A percentile compares a stretch with the other conserved stretches of the same genome.
These are phyloP conservation scores for Mycena albidolilacea DNA, from an alignment of 768 basidiomycete species.

Conservation along the genomic window DNA sequence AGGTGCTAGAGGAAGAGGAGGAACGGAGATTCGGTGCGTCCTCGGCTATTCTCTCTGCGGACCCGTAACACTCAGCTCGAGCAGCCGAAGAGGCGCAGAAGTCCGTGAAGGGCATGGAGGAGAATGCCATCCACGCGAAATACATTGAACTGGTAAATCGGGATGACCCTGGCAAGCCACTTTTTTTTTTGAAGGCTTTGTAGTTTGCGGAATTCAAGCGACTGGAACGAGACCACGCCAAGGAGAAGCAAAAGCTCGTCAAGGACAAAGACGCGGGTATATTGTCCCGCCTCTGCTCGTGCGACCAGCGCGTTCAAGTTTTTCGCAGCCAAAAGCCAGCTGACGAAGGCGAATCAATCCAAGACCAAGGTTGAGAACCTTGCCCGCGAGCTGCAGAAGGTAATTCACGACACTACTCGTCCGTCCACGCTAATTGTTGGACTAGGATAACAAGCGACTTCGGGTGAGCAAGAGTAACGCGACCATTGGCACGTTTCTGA, in stretches of 20 bases:
- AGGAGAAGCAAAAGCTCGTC: constrained; percentile 91
- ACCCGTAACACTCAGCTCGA: constrained; percentile 41
- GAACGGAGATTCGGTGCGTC: constrained; percentile 81
- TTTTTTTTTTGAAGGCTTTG: constrained; percentile 12
- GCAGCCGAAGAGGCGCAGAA: constrained; percentile 91
- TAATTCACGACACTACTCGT: constrained; percentile 47
- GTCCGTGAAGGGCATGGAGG: constrained; percentile 85
- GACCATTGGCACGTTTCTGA: constrained; percentile 37
- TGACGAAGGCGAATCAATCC: constrained; percentile 90
- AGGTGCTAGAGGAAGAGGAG: constrained; percentile 90
- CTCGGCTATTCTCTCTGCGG: constrained; percentile 31
- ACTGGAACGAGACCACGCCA: constrained; percentile 89
- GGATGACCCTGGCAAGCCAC: constrained; percentile 35
- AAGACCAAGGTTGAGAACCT: constrained; percentile 93
- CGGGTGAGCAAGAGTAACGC: constrained; percentile 66
- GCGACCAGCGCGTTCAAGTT: constrained; percentile 22
- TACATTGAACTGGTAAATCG: constrained; percentile 86
- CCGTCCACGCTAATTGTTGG: constrained; percentile 16
- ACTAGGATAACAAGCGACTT: constrained; percentile 90
- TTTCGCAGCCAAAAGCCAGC: constrained; percentile 81
- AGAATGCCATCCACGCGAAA: constrained; percentile 87
- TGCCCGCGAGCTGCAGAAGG: constrained; percentile 92
- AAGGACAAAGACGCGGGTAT: constrained; percentile 94
- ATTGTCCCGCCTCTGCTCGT: constrained; percentile 25
- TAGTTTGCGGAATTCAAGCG: constrained; percentile 93